Evolutionary conservation across 371 early-diverging fungal species (phyloP).

Genomic region (Mucor irregularis): DNA sequence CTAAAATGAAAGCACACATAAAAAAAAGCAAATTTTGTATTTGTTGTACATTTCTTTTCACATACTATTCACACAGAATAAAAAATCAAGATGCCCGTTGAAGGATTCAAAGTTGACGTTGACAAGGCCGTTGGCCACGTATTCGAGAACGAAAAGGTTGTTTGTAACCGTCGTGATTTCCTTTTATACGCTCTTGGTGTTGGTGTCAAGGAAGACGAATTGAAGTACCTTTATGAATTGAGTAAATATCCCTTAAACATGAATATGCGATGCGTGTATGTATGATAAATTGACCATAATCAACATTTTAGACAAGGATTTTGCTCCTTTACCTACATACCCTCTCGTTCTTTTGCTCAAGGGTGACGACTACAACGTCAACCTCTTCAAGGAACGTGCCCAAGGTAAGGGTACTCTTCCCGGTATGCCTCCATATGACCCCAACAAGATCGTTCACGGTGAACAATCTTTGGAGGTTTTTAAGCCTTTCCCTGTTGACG

Average conservation of each 20-base stretch:
- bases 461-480: slow-evolving; percentile 67
- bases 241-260: slow-evolving; percentile 23
- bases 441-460: slow-evolving; percentile 75
- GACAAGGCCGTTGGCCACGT: slow-evolving; percentile 30
- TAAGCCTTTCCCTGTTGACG: slow-evolving; percentile 58
- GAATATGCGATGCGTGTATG: too few relatives aligned
- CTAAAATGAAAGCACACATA: too few relatives aligned
- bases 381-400: slow-evolving; percentile 58
- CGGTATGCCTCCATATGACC: slow-evolving; percentile 71
- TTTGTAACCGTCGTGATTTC: slow-evolving; percentile 68
- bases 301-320: slow-evolving; percentile 50
- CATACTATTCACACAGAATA: not conserved
- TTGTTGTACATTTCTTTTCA: not conserved
- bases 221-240: slow-evolving; percentile 69
- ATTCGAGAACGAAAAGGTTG: slow-evolving; percentile 33
- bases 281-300: not conserved
- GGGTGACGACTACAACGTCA: slow-evolving; percentile 61
- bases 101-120: slow-evolving; percentile 33
- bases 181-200: slow-evolving; percentile 73
- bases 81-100: slow-evolving; percentile 28
- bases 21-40: not conserved
- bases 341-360: slow-evolving; percentile 69
- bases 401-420: slow-evolving; percentile 42
- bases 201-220: slow-evolving; percentile 61
- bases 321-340: slow-evolving; percentile 73